Evolutionary conservation across 495 filamentous ascomycete species (phyloP), one percentile per base, ranked within the genome.

Genomic region (Amphirosellinia nigrospora): DNA sequence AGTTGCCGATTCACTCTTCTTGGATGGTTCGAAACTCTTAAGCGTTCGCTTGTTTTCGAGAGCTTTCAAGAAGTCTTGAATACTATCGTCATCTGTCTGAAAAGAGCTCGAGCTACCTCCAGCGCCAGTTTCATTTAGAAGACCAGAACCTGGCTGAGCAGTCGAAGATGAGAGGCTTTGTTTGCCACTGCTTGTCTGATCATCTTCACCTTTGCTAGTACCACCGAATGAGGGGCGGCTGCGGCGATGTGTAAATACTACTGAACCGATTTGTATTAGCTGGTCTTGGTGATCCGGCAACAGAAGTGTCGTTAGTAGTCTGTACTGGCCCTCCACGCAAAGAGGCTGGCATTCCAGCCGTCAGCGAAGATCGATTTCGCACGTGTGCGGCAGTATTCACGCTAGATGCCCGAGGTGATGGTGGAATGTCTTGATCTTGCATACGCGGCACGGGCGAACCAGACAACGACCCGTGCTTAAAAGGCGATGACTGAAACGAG

Each of bases 381-480:
- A 88, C 84, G 67, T 94, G 92, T 6, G 86, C 81, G 88, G 82
- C 45, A 36, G 85, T 83, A 65, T 83, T 85, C 21, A 88, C 77
- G 1, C 84, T 80, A 3, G 87, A 85, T 23, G 82, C 74, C 26
- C 85, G 79, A 36, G 93, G 93, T 6, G 91, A 95, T 19, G 81
- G 74, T 7, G 83, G 82, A 28, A 77, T 72, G 50, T 84, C 82
- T 52, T 75, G 75, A 26, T 82, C 78, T 3, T 78, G 80, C 6
- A 71, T 52, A 39, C 82, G 77, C 16, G 72, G 73, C 23, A 77
- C 87, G 9, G 96, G 96, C 11, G 95, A 98, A n/a, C 92, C 92
- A 19, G 94, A 96, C 21, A 99, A 85, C 23, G 95, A 94, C 10
- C 94, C 93, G 8, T 94, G 93, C 81, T 98, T 99, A 81, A 99